Evolutionary conservation across 192 early-diverging fungal genomes (phyloP), one percentile per base, ranked within the genome.

Genomic region (Backusella liffmaniae): DNA sequence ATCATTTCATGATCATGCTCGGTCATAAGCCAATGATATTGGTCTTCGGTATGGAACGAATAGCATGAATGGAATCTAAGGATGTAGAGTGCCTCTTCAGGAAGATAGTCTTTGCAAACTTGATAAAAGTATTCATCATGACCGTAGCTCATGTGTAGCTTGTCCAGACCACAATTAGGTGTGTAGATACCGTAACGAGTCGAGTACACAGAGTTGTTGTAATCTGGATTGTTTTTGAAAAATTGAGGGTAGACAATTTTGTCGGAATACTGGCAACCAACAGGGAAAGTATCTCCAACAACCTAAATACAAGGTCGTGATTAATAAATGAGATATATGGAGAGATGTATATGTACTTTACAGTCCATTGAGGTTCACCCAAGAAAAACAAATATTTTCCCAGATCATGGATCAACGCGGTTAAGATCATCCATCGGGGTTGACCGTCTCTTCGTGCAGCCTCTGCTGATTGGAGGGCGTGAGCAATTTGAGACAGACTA

Each of bases 71-170:
- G 88, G 68, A 77, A 88, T 7, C 88, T 74, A 69, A 89, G 83
- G 16, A 89, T 80, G 53, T 82, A 84, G 9, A 78, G 42, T 0
- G 80, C 85, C 65, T 89, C 79, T 4, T 51, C 13, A 4, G 88
- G 87, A 10, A 88, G 42, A 72, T 83, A 81, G 9, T 80, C 23
- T 44, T 84, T 84, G 30, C 76, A 67, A 3, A 89, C 85, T 10
- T 84, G 77, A 62, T 86, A 88, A 21, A 89, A 44, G 42, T 88
- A 89, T 65, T 89, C 88, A 36, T 89, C 88, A 76, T 89, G 87
- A 59, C 88, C 88, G 70, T 75, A 89, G 21, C 77, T 76, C 77
- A 89, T 73, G 35, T 85, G 67, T 12, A 89, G 70, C 0, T 83
- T 75, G 34, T 82, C 78, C 1, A 89, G 65, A 15, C 88, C 88